phyloP scores from a whole-genome alignment of 768 basidiomycete species.

The Hygrophoropsis aurantiaca region DNA sequence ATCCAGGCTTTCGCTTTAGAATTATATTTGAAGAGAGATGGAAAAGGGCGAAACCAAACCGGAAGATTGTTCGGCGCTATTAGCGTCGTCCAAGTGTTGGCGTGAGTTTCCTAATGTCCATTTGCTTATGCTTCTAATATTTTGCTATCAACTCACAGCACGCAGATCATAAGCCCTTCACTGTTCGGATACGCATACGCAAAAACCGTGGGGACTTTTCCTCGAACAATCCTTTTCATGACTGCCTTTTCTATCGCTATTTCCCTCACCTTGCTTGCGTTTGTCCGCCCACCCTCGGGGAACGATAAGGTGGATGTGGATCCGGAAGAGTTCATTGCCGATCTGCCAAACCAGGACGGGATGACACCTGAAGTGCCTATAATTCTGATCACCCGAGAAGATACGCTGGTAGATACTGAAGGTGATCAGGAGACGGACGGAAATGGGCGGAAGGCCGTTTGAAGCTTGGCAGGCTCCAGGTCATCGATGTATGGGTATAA shows the following conservation, averaged over 20 bases:
- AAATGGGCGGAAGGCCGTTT: neutral
- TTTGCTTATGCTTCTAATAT: constrained; percentile 3
- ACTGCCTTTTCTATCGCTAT: constrained; percentile 39
- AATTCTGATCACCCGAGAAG: constrained; percentile 1
- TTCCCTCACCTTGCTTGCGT: constrained; percentile 44
- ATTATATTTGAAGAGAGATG: constrained; percentile 53
- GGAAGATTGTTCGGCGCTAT: constrained; percentile 82
- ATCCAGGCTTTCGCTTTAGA: constrained; percentile 71
- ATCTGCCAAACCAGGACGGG: no score
- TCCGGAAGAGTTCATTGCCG: neutral
- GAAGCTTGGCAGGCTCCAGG: no score
- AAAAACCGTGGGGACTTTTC: constrained; percentile 67
- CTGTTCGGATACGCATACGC: constrained; percentile 72
- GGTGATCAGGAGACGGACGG: constrained; percentile 1
- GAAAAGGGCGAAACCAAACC: constrained; percentile 46
- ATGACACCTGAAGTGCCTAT: neutral
- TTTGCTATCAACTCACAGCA: constrained; percentile 34
- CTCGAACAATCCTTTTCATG: constrained; percentile 68
- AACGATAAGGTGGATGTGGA: neutral
- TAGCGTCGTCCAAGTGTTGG: constrained; percentile 69
- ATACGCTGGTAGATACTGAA: constrained; percentile 1
- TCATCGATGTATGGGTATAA: no score
- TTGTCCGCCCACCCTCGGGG: constrained; percentile 42
- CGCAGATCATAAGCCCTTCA: constrained; percentile 69
- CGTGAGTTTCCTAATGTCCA: constrained; percentile 36